phyloP scores from a whole-genome alignment of 2,329 filamentous ascomycete genomes.

The Xylaria hypoxylon region DNA sequence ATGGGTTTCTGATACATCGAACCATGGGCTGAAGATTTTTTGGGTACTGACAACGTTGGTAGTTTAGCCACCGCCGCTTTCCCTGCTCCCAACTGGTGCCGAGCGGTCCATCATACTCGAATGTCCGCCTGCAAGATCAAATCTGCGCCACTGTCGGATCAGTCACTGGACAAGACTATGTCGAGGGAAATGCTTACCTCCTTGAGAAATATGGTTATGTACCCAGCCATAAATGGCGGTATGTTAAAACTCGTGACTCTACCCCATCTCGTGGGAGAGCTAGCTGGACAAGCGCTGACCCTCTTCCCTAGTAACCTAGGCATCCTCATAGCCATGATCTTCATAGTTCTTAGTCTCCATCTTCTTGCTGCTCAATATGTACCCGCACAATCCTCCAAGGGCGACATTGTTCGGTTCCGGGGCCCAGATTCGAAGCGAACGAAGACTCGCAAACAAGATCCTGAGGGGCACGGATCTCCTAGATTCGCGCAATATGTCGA shows the following conservation, averaged over 20 bases:
- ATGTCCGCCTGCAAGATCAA: slow-evolving; percentile 53
- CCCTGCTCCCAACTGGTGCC: slow-evolving; percentile 60
- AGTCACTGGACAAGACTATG: slow-evolving; percentile 59
- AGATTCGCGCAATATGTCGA: slow-evolving; percentile 50
- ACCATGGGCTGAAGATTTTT: too few relatives aligned
- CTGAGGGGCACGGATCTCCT: not conserved
- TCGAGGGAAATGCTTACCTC: slow-evolving; percentile 70
- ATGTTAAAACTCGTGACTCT: too few relatives aligned
- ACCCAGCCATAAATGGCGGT: slow-evolving; percentile 69
- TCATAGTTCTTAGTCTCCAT: slow-evolving; percentile 65
- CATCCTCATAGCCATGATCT: slow-evolving; percentile 71
- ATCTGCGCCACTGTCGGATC: slow-evolving; percentile 70
- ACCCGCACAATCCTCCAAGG: slow-evolving; percentile 74
- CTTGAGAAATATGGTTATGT: slow-evolving; percentile 66
- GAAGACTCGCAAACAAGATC: slow-evolving; percentile 65
- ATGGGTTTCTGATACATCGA: too few relatives aligned
- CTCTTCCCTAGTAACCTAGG: slow-evolving; percentile 65
- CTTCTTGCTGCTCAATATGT: slow-evolving; percentile 73
- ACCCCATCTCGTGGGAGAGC: too few relatives aligned
- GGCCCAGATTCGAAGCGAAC: slow-evolving; percentile 70
- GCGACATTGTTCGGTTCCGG: slow-evolving; percentile 78
- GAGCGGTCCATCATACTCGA: slow-evolving; percentile 52
- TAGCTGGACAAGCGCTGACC: too few relatives aligned
- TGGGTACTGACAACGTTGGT: too few relatives aligned
- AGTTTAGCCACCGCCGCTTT: slow-evolving; percentile 73